Percentiles rank a stretch among this genome's conserved stretches.
phyloP scores from a whole-genome alignment of 2,329 filamentous ascomycete species.

The Parastagonospora nodorum region DNA sequence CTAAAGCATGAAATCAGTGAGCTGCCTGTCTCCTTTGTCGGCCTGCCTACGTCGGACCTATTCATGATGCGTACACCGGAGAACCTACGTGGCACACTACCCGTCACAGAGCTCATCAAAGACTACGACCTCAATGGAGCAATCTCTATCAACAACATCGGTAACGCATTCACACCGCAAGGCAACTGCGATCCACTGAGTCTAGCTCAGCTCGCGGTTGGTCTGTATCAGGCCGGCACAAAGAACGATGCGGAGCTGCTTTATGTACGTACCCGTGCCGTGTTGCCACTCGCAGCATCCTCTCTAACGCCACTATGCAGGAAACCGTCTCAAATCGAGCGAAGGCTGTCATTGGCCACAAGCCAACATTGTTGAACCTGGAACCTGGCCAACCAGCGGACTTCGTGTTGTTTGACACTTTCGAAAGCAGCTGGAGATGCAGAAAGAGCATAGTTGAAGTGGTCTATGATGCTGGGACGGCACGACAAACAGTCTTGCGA shows the following conservation, averaged over 20 bases:
- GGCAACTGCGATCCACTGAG: constrained; percentile 69
- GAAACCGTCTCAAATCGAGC: constrained; percentile 56
- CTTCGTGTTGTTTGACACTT: constrained; percentile 50
- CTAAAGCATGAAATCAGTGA: constrained; percentile 56
- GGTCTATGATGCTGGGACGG: constrained; percentile 51
- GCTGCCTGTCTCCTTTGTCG: constrained; percentile 69
- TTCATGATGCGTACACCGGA: constrained; percentile 68
- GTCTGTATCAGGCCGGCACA: constrained; percentile 70
- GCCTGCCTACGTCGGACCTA: constrained; percentile 71
- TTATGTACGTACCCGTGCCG: constrained; percentile 52
- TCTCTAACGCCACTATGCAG: constrained; percentile 36
- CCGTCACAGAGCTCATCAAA: constrained; percentile 64
- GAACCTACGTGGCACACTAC: constrained; percentile 63
- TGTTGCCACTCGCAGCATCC: not conserved
- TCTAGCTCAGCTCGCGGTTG: constrained; percentile 58
- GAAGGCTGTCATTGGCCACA: constrained; percentile 48
- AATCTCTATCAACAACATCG: constrained; percentile 72
- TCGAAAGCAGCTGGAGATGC: constrained; percentile 47
- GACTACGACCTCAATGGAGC: constrained; percentile 63
- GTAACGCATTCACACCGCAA: constrained; percentile 75
- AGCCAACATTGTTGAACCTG: constrained; percentile 36
- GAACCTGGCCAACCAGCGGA: constrained; percentile 47
- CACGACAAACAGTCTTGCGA: constrained; percentile 35
- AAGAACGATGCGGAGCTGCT: constrained; percentile 62
- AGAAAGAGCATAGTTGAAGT: constrained; percentile 50